Base-by-base conservation (phyloP, 495 filamentous ascomycete species). In the Penicillium bialowiezense region DNA sequence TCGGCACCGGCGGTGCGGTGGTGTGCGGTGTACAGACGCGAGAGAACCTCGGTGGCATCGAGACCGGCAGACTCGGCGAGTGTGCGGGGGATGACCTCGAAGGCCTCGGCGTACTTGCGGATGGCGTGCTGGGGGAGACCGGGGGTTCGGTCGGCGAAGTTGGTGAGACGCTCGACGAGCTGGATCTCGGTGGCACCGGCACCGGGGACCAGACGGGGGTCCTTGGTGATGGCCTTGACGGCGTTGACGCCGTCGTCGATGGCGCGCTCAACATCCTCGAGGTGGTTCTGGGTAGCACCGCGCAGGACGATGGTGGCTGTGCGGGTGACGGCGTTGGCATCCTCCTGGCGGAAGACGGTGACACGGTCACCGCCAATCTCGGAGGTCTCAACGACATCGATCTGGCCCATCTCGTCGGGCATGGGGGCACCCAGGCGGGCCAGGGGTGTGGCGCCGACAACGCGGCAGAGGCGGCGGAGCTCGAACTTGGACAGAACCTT, bases 401-500 rank as follows among this genome's bases (percentile, higher is more conserved):
- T 78, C 54, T 68, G 86, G 53, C 95, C 95, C 91, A 97, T 97
- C 78, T 99, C 95, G 60, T 99, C 95, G 19, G 95, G 95, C 95
- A 99, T 99, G 21, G 95, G 95, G 7, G 95, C 95, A 44, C 95
- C 95, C 41, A 99, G 80, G 58, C 95, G 86, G 28, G 95, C 95
- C 45, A 99, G 81, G 7, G 95, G 95, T 3, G 91, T 96, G 35
- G 93, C 95, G 43, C 95, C 93, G 26, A 99, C 91, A 26, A 99
- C 95, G 40, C 93, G 84, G 80, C 95, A 99, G 50, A 97, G 72
- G 38, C 95, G 80, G 52, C 91, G 82, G 36, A 97, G 81, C 70
- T 99, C 95, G 67, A 95, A 99, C 74, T 99, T 99, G 69, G 91
- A 96, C 56, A 99, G 82, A 61, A 99, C 86, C 72, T 96, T 96